Evolutionary conservation across 768 basidiomycete species (phyloP), one percentile per base, ranked within the genome.

Genomic region (Gloeostereum incarnatum): DNA sequence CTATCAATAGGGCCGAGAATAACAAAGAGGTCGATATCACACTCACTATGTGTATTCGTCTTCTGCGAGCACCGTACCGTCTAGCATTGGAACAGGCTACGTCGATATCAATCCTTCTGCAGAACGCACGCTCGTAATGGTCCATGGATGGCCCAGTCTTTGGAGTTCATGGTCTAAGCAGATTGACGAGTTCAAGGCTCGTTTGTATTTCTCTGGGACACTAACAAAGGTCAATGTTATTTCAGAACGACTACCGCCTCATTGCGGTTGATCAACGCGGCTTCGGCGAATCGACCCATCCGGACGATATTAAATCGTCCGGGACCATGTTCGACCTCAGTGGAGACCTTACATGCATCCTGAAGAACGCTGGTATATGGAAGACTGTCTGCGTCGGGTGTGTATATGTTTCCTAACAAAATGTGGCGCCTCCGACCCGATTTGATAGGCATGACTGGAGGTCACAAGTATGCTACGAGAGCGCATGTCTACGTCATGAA

Each of bases 131-230:
- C 56, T 86, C 2, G 34, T 87, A 21, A 68, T 87, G 66, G 75
- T 86, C 0, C 84, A 87, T 47, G 84, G 84, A 3, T 87, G 84
- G 84, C 84, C 84, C 1, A 69, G 76, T 45, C 53, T 85, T 3
- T 87, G 84, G 84, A 78, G 74, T 38, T 71, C 69, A 14, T 87
- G 83, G 84, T 67, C 75, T 24, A 69, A 68, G 22, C 84, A 87
- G 51, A 83, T 87, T 13, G 58, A 73, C 35, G 69, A 73, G 43
- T 78, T 86, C 53, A 55, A 77, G 60, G 82, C 71, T 45, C 22
- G 51, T 44, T 13, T 2, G 6, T 2, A 17, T 40, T 26, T 24
- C 9, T 14, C 22, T 23, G 26, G n/a, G 31, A 31, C n/a, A 23
- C 31, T 18, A 22, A 26, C 31, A 2, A 23, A 34, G 33, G 34